phyloP scores from a whole-genome alignment of 805 yeast genomes.

The Starmerella apis region DNA sequence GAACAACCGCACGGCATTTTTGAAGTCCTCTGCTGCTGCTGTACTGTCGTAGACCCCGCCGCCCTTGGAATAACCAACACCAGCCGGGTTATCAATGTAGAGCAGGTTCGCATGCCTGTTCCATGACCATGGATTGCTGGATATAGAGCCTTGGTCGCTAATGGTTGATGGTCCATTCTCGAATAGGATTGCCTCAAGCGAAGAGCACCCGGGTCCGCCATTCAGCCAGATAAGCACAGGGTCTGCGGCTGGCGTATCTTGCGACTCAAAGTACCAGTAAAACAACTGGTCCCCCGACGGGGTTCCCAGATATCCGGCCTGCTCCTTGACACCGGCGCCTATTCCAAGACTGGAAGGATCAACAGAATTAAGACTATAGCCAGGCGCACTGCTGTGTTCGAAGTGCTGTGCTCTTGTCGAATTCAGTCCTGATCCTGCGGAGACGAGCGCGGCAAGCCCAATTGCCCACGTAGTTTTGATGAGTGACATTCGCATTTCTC shows the following conservation, averaged over 20 bases:
- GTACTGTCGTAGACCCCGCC: slow-evolving; percentile 50
- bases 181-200: slow-evolving; percentile 78
- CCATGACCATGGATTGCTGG: slow-evolving; percentile 78
- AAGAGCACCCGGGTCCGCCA: slow-evolving; percentile 96
- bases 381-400: slow-evolving; percentile 14
- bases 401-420: neutral
- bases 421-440: neutral
- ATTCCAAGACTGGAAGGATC: slow-evolving; percentile 20
- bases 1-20: slow-evolving; percentile 70
- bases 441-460: neutral
- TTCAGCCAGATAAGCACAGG: slow-evolving; percentile 87
- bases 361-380: slow-evolving; percentile 14
- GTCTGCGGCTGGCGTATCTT: slow-evolving; percentile 76
- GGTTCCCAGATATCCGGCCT: slow-evolving; percentile 62
- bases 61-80: slow-evolving; percentile 84
- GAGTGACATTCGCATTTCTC: no score
- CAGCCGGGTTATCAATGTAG: slow-evolving; percentile 88
- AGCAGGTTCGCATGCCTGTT: slow-evolving; percentile 81
- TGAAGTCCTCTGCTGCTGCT: slow-evolving; percentile 81
- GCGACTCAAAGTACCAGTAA: slow-evolving; percentile 87
- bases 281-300: slow-evolving; percentile 58
- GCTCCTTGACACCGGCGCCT: slow-evolving; percentile 52
- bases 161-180: slow-evolving; percentile 85
- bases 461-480: no score
- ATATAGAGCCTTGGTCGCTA: slow-evolving; percentile 49